Percentiles rank a stretch among this genome's conserved stretches.
These are phyloP conservation scores for Sugiyamaella novakii DNA, from an alignment of 1,139 yeast genomes.

Conservation along the genomic window DNA sequence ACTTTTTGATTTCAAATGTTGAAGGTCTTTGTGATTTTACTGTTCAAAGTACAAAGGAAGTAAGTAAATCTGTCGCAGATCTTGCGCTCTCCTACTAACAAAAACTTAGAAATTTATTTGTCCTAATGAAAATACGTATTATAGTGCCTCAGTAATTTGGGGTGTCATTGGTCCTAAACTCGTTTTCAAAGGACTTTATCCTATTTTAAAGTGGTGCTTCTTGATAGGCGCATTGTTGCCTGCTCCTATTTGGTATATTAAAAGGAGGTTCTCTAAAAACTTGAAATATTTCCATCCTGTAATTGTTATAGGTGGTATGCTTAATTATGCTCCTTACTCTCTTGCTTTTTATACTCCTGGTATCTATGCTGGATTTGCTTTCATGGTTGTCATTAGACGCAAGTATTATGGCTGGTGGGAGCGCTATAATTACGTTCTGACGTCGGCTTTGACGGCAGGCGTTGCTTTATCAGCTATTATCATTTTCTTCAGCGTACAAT, in stretches of 20 bases:
- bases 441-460: conserved; percentile 61
- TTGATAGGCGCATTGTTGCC: conserved; percentile 49
- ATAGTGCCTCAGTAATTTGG: conserved; percentile 57
- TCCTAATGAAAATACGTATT: conserved; percentile 50
- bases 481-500: conserved; percentile 59
- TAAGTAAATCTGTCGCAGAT: too few species aligned
- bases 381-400: conserved; percentile 56
- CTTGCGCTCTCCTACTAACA: too few species aligned
- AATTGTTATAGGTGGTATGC: conserved; percentile 53
- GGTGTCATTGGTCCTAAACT: conserved; percentile 68
- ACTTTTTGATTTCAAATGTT: conserved; percentile 54
- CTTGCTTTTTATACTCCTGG: conserved; percentile 55
- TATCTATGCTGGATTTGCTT: conserved; percentile 52
- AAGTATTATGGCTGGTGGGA: conserved; percentile 62
- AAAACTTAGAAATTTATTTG: conserved; percentile 40
- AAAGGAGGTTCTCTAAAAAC: conserved; percentile 13
- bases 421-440: conserved; percentile 62
- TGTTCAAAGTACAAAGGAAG: conserved; percentile 40
- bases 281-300: conserved; percentile 48
- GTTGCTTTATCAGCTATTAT: conserved; percentile 59
- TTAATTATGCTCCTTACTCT: conserved; percentile 52
- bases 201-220: conserved; percentile 49
- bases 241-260: conserved; percentile 46
- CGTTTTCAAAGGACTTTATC: conserved; percentile 52
- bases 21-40: conserved; percentile 50